Percentiles rank a stretch among this genome's conserved stretches.
These are phyloP conservation scores for Umbelopsis ramanniana DNA, from an alignment of 192 early-diverging fungal genomes.

Conservation along the genomic window DNA sequence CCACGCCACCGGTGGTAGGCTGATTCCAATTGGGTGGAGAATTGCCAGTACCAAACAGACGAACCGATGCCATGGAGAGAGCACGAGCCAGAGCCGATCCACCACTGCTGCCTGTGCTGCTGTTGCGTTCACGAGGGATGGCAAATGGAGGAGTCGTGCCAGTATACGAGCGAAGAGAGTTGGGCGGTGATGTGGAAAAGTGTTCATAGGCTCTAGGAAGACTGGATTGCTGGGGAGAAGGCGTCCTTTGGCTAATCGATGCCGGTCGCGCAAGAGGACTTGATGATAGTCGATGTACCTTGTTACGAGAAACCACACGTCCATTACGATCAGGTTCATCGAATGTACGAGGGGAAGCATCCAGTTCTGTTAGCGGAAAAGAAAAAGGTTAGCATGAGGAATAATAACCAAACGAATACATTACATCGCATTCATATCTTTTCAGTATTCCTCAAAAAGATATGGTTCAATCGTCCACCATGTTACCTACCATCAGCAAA, in stretches of 20 bases:
- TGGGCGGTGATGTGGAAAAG: constrained; percentile 7
- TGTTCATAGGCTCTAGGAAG: not conserved
- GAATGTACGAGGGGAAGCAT: constrained; percentile 24
- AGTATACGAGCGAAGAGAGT: constrained; percentile 12
- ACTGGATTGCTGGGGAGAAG: constrained; percentile 8
- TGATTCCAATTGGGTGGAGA: constrained; percentile 51
- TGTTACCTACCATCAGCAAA: constrained; percentile 68
- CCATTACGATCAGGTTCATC: not conserved
- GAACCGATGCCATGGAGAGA: constrained; percentile 54
- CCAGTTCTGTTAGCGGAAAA: constrained; percentile 31
- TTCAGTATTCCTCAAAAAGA: too few species aligned
- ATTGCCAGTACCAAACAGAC: constrained; percentile 56
- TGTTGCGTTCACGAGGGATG: constrained; percentile 30
- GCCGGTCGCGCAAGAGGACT: not conserved
- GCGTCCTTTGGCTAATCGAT: not conserved
- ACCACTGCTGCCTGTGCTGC: constrained; percentile 28
- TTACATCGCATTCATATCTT: too few species aligned
- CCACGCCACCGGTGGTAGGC: constrained; percentile 19
- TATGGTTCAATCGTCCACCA: too few species aligned
- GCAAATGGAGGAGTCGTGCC: constrained; percentile 32
- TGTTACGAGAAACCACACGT: not conserved
- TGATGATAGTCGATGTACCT: not conserved
- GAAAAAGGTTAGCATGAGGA: not conserved
- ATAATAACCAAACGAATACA: not conserved
- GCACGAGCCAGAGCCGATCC: constrained; percentile 58